Evolutionary conservation across 768 basidiomycete species (phyloP), one percentile per base, ranked within the genome.

Genomic region (Amanita rimosa): DNA sequence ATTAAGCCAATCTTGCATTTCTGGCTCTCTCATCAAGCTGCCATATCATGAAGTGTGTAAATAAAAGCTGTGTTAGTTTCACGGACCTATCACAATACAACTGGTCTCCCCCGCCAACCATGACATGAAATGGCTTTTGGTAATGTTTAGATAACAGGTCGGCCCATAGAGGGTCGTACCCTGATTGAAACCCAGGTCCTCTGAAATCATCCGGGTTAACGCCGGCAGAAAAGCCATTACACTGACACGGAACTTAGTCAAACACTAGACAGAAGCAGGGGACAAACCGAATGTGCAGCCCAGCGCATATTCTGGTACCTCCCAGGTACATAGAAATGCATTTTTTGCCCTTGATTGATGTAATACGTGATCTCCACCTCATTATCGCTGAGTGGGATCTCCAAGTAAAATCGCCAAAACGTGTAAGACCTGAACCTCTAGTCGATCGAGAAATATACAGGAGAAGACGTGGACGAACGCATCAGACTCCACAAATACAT

Each of bases 31-130:
- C 50, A 82, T 85, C 46, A 99, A 61, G 31, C 85, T 85, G 17
- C 37, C 13, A 35, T 34, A 27, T 11, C 47, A 21, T 35, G 11
- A 44, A n/a, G 16, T 48, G 6, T 9, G 14, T 26, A 14, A 17
- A 24, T 21, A 14, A 35, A 14, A 11, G 24, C 21, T 46, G 8
- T 21, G 14, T 9, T 5, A 26, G 24, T 50, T 46, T 52, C 21
- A 58, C 79, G 38, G 56, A 83, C 84, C 72, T 68, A 55, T 92
- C 89, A 53, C 88, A 90, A 57, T 92, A 96, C 14, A 96, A 71
- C 61, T 95, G 93, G 62, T 95, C 92, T 9, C 93, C 92, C 16
- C 95, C 95, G 14, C 95, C 95, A 5, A 96, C 83, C 31, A 98
- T 72, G n/a, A 72, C 79, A 58, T 99, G 95, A 60, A 92, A 92